phyloP scores from a whole-genome alignment of 495 filamentous ascomycete genomes.

The Neurospora hispaniola region DNA sequence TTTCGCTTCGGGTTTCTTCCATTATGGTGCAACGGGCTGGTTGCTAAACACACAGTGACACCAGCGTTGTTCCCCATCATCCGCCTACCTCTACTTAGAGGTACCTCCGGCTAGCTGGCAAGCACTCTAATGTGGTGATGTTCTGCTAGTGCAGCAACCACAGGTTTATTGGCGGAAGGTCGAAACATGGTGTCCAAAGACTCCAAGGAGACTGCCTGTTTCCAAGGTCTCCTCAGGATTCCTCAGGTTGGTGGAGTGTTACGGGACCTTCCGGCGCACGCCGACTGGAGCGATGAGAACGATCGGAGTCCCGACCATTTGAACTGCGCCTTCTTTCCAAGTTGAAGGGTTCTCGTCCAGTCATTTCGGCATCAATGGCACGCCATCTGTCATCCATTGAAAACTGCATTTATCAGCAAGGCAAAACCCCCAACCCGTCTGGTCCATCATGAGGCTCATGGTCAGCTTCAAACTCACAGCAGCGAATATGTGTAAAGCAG shows the following conservation, averaged over 20 bases:
- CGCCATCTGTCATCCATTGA: not conserved
- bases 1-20: not conserved
- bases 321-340: not conserved
- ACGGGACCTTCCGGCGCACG: slow-evolving; percentile 8
- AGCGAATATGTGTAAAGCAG: not conserved
- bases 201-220: not conserved
- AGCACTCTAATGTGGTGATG: not conserved
- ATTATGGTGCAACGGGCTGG: not conserved
- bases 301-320: not conserved
- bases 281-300: not conserved
- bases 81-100: no score
- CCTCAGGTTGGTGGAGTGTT: not conserved
- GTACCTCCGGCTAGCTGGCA: not conserved
- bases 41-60: not conserved
- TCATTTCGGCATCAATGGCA: not conserved
- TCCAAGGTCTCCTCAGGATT: not conserved
- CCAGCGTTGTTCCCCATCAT: not conserved
- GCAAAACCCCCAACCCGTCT: not conserved
- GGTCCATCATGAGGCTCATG: not conserved
- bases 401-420: not conserved
- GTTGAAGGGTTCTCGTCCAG: not conserved
- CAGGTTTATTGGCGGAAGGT: not conserved
- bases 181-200: not conserved
- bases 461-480: not conserved
- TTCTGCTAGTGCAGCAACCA: not conserved